These are phyloP conservation scores for Paraphoma chrysanthemicola DNA, from an alignment of 2,329 filamentous ascomycete genomes.

Conservation along the genomic window DNA sequence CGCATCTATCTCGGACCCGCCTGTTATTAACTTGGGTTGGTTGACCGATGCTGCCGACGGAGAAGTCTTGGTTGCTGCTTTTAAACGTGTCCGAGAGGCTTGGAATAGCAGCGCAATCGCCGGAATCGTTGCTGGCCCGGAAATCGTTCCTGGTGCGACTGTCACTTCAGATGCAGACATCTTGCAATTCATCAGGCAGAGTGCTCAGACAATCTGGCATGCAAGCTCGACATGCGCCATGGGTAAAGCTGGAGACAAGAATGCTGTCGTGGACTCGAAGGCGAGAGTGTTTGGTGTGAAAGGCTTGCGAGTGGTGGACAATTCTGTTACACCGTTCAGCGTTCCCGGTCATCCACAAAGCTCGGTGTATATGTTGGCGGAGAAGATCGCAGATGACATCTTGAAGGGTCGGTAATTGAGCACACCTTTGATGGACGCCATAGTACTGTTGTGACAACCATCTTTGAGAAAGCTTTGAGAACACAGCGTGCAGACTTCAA, in stretches of 20 bases:
- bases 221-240: conserved; percentile 31
- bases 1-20: conserved; percentile 31
- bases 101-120: conserved; percentile 26
- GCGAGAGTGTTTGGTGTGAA: conserved; percentile 43
- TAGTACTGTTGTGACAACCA: too few species aligned
- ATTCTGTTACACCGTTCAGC: conserved; percentile 39
- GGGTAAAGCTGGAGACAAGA: conserved; percentile 32
- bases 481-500: too few species aligned
- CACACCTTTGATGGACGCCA: too few species aligned
- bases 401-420: background rate
- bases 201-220: conserved; percentile 24
- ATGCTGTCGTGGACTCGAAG: conserved; percentile 44
- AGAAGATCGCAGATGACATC: conserved; percentile 26
- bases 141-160: conserved; percentile 33
- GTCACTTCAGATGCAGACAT: conserved; percentile 33
- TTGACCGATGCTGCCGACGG: conserved; percentile 38
- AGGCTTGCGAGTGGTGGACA: conserved; percentile 45
- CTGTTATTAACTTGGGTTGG: conserved; percentile 45
- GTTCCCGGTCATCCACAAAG: conserved; percentile 45
- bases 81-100: conserved; percentile 39
- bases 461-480: too few species aligned
- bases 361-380: conserved; percentile 27
- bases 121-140: conserved; percentile 27
- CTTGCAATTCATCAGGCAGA: conserved; percentile 8
- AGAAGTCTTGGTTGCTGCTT: conserved; percentile 38